A percentile compares a stretch with the other conserved stretches of the same genome.
phyloP scores from a whole-genome alignment of 1,284 basidiomycete genomes.

The Peniophora sp. region DNA sequence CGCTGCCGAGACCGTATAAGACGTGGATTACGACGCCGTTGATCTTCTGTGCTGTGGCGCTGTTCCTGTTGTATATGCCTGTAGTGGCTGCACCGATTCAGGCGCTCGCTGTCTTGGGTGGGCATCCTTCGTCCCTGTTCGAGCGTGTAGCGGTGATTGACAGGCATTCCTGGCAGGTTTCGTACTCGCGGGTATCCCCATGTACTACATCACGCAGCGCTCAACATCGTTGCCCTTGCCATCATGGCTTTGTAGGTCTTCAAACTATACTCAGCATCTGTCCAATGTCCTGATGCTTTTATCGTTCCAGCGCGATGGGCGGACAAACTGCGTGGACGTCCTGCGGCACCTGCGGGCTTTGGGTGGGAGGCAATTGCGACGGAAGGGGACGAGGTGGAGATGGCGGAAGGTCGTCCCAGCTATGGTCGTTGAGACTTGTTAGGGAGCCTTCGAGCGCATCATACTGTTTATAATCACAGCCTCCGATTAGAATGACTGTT shows the following conservation, averaged over 20 bases:
- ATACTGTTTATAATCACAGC: too few relatives aligned
- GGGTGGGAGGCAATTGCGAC: conserved; percentile 74
- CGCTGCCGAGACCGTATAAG: conserved; percentile 85
- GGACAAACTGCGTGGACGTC: conserved; percentile 40
- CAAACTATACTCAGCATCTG: not conserved
- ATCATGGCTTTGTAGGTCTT: conserved; percentile 8
- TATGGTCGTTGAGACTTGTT: not conserved
- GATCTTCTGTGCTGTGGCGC: conserved; percentile 83
- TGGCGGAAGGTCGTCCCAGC: conserved; percentile 31
- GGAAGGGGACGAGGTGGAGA: conserved; percentile 67
- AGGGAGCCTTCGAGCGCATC: too few relatives aligned
- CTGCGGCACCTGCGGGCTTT: conserved; percentile 31
- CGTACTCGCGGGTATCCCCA: conserved; percentile 69
- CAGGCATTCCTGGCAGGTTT: conserved; percentile 36
- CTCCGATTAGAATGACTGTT: too few relatives aligned
- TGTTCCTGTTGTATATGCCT: conserved; percentile 94
- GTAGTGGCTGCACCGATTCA: conserved; percentile 89
- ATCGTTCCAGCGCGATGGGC: conserved; percentile 29
- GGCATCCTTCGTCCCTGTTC: conserved; percentile 17
- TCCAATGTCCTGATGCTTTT: not conserved
- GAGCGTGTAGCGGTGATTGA: not conserved
- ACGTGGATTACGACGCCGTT: conserved; percentile 90
- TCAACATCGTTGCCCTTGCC: conserved; percentile 15
- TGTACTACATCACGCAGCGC: conserved; percentile 75
- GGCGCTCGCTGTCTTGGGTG: conserved; percentile 80